Evolutionary conservation across 306 rosid genomes (phyloP).

Genomic region (Sesbania bispinosa): DNA sequence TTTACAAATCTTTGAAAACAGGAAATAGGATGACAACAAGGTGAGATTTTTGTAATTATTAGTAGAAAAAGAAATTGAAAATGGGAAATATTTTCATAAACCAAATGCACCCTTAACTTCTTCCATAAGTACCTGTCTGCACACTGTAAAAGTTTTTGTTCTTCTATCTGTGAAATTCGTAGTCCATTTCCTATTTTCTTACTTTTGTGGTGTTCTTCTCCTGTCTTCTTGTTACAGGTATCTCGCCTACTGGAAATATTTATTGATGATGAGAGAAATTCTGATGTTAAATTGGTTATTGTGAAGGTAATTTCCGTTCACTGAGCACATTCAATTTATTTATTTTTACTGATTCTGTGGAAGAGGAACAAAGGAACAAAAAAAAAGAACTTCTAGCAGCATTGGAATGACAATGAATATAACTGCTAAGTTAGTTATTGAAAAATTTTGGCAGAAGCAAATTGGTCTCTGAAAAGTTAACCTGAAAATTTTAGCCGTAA

Average conservation of each 20-base stretch:
- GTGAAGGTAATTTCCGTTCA: constrained; percentile 55
- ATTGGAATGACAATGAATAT: not conserved
- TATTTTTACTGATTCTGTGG: not conserved
- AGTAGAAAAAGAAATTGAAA: not conserved
- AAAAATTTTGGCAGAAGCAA: not conserved
- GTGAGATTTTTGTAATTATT: not conserved
- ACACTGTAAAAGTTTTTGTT: not conserved
- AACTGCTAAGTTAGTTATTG: not conserved
- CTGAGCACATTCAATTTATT: not conserved
- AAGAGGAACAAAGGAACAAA: no score
- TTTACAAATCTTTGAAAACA: not conserved
- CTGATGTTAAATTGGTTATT: constrained; percentile 63
- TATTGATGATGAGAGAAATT: constrained; percentile 48
- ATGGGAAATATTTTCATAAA: not conserved
- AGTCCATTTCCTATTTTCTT: constrained; percentile 6
- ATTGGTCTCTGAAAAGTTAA: not conserved
- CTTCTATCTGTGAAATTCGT: not conserved
- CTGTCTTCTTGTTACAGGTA: constrained; percentile 37
- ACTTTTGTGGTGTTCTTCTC: not conserved
- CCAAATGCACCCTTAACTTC: not conserved
- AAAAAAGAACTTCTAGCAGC: not conserved
- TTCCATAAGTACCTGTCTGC: not conserved
- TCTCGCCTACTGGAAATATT: constrained; percentile 63
- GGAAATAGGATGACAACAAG: not conserved
- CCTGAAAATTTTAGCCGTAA: no score